Conservation (phyloP, 208 protist species). For the Phytomonas sp. region DNA sequence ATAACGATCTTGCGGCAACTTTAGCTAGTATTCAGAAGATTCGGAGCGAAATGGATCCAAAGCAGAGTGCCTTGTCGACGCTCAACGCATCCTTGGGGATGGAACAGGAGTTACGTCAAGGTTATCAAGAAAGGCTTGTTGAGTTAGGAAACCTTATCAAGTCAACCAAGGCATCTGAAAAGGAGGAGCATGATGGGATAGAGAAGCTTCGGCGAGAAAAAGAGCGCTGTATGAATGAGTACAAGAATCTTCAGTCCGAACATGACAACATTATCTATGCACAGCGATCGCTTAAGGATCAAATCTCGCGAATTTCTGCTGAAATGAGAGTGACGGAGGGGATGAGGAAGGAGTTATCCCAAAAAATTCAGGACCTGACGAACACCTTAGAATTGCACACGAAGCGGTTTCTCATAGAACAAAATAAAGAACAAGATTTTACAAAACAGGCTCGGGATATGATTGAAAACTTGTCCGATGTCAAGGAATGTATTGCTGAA, state of each 20-base stretch:
- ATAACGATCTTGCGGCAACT: conserved; percentile 51
- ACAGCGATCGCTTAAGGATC: conserved; percentile 32
- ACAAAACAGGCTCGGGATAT: conserved; percentile 34
- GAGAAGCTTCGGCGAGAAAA: conserved; percentile 64
- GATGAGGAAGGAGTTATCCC: conserved; percentile 25
- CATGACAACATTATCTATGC: conserved; percentile 38
- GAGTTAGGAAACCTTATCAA: conserved; percentile 75
- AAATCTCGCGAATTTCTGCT: conserved; percentile 18
- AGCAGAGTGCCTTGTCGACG: conserved; percentile 81
- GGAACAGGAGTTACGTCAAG: conserved; percentile 64
- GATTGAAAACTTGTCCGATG: conserved; percentile 42
- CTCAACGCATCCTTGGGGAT: conserved; percentile 76
- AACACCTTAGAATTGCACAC: conserved; percentile 72
- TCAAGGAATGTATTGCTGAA: conserved; percentile 68
- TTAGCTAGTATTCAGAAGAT: conserved; percentile 56
- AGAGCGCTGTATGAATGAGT: conserved; percentile 46
- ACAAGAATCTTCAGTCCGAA: conserved; percentile 37
- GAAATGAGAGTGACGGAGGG: conserved; percentile 22
- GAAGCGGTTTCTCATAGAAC: conserved; percentile 79
- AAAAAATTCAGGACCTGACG: conserved; percentile 49
- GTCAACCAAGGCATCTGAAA: conserved; percentile 37
- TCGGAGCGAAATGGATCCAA: conserved; percentile 57
- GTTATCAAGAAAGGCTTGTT: conserved; percentile 53
- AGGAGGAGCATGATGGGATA: conserved; percentile 51
- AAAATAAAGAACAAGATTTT: conserved; percentile 77